Base-by-base conservation (phyloP, 148 eudicot species). In the Rhododendron molle region DNA sequence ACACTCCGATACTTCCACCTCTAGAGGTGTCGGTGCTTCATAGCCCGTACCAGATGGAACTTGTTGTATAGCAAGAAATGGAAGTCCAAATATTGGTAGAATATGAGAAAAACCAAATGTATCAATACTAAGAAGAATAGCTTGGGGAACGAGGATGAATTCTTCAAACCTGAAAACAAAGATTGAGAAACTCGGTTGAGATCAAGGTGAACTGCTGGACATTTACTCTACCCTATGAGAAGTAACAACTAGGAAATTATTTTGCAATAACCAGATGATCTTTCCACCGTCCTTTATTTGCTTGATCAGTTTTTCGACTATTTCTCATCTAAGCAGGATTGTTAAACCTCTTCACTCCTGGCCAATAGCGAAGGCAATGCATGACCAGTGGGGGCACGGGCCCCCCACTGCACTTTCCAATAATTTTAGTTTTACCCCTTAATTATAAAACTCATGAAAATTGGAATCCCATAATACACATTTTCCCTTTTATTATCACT, bases 21-120 rank as follows among this genome's bases (percentile, higher is more conserved):
- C n/a, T n/a, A n/a, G n/a, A n/a, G n/a, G n/a, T n/a, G n/a, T n/a
- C n/a, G n/a, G n/a, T n/a, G n/a, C n/a, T n/a, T n/a, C n/a, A n/a
- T n/a, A n/a, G n/a, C 74, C 78, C 71, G 82, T 72, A 81, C 65
- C 60, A 47, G 43, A 79, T 26, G 86, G 83, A 78, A 62, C 79
- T 62, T 84, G 84, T 67, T 65, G 89, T 34, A 91, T 85, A 81
- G 93, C 94, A 83, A 97, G 93, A 86, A 97, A 78, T 40, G 99
- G 98, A 85, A 97, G 95, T 81, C 94, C 98, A 54, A 95, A 83
- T 85, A 95, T 90, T 23, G 99, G 98, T 67, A 95, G 91, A 83
- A 97, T 87, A 87, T 88, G 96, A 76, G 99, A 97, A 77, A 95
- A 95, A 60, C 99, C 99, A 88, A 93, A 97, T 40, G 99, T 97